Evolutionary conservation across 2,329 filamentous ascomycete genomes (phyloP), one percentile per base, ranked within the genome.

Genomic region (Paecilomyces sp.): DNA sequence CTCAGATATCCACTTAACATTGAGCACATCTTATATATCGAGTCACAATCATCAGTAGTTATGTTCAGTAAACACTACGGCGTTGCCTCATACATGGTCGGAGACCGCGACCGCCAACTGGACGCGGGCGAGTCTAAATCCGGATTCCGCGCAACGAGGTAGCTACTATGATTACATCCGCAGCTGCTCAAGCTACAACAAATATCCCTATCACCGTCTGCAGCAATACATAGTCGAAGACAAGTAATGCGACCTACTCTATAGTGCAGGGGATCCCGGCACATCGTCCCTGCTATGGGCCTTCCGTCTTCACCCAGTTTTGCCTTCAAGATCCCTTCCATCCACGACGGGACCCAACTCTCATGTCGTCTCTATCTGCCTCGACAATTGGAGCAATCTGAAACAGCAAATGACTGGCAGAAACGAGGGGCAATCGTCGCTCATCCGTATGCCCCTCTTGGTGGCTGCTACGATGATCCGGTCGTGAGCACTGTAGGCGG

Each of bases 381-480:
- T 66, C 76, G 41, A 11, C 59, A 63, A 61, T 51, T 62, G 50
- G 33, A 63, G 68, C 61, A 65, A 68, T 58, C 52, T 61, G 61
- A 69, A 60, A 54, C 59, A 61, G 34, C 58, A 57, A 24, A 58
- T n/a, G 33, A 5, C 6, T 77, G 73, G 74, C 69, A 61, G 54
- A 77, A 72, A 60, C 79, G 74, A 61, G 84, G 81, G 3, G 86
- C 86, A 0, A 80, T 96, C 3, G 78, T 97, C 47, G 92, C 92
- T 12, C 94, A 97, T 73, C 93, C 94, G 0, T 97, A 97, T 71
- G 91, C 91, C 34, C 88, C 91, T 0, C 79, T 97, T 57, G 94
- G 94, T 3, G 94, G 93, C 4, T 87, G 80, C 72, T 94, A 87
- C 70, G 90, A 97, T 71, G 92, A 97, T 70, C 83, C 84, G 0